A percentile compares a stretch with the other conserved stretches of the same genome.
Conservation (phyloP, 2,329 filamentous ascomycete genomes). For the Chrysoporthe cubensis region DNA sequence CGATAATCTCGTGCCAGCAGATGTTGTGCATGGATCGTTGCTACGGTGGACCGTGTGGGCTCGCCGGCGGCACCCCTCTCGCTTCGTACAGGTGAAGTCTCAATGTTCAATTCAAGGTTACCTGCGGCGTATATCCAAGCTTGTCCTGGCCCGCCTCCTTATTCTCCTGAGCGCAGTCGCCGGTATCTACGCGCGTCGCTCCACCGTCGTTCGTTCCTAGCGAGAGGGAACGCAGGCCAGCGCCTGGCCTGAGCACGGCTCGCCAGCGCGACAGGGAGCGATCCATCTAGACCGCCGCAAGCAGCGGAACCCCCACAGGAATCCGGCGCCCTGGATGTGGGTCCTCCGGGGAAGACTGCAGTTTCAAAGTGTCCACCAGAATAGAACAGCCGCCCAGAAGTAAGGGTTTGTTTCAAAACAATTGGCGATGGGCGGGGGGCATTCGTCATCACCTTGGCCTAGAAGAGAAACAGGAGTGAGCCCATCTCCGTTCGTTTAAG, state of each 20-base stretch:
- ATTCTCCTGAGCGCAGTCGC: not conserved
- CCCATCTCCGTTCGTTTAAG: too few species aligned
- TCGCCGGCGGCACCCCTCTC: not conserved
- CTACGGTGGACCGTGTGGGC: not conserved
- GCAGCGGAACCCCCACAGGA: not conserved
- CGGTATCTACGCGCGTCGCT: not conserved
- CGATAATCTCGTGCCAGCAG: not conserved
- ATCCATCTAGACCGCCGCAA: not conserved
- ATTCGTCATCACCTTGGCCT: slow-evolving; percentile 20
- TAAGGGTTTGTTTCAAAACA: slow-evolving; percentile 24
- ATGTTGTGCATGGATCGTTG: not conserved
- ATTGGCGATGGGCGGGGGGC: slow-evolving; percentile 20
- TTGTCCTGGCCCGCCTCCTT: not conserved
- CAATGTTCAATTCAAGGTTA: not conserved
- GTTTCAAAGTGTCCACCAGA: not conserved
- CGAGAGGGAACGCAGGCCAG: too few species aligned
- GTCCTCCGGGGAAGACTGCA: not conserved
- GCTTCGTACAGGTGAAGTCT: too few species aligned
- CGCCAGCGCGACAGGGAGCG: too few species aligned
- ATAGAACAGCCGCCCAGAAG: not conserved
- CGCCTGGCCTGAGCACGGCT: too few species aligned
- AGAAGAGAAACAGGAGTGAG: too few species aligned
- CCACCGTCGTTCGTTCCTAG: too few species aligned
- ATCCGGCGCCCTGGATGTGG: not conserved
- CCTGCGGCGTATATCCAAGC: not conserved